Evolutionary conservation across 805 yeast species (phyloP), one percentile per base, ranked within the genome.

Genomic region (Hanseniaspora taiwanica): DNA sequence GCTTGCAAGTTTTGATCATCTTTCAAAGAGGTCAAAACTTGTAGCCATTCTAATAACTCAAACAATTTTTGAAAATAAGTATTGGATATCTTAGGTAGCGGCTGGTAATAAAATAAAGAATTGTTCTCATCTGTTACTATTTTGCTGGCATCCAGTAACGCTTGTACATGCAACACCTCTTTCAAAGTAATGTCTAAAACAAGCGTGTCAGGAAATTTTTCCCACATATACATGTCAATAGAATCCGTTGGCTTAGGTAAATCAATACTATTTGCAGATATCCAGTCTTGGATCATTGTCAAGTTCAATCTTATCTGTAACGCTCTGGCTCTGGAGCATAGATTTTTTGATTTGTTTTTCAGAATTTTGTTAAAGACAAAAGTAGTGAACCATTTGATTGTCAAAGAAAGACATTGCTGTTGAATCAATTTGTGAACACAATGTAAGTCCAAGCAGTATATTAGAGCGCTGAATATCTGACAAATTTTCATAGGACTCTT

Each of bases 251-350:
- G 58, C 40, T 50, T 52, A 13, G 59, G 54, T 2, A 52, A 51
- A 14, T 48, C 41, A 6, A 55, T 42, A 41, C 57, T 57, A 38
- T 58, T 58, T 13, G 23, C 21, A 4, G 33, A n/a, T 13, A 89
- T 71, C 99, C 99, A 91, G 53, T 91, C 96, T 58, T 91, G 96
- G 35, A 91, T 61, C 4, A 81, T 72, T 0, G 96, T 85, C 8
- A 91, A 52, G 51, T 91, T 91, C 40, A 91, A 69, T 41, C 96
- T 66, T 36, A 91, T 78, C 55, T 91, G 97, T 59, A 91, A 75
- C 0, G 96, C 97, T 46, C 78, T 74, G 1, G 84, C 71, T 44
- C 99, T 71, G 1, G 94, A 74, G 38, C 81, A 67, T 48, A 80
- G 80, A 49, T 74, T 81, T 45, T 47, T 56, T 39, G 42, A 53